Evolutionary conservation across 305 asterid species (phyloP), one percentile per base, ranked within the genome.

Genomic region (Salvia sclarea): DNA sequence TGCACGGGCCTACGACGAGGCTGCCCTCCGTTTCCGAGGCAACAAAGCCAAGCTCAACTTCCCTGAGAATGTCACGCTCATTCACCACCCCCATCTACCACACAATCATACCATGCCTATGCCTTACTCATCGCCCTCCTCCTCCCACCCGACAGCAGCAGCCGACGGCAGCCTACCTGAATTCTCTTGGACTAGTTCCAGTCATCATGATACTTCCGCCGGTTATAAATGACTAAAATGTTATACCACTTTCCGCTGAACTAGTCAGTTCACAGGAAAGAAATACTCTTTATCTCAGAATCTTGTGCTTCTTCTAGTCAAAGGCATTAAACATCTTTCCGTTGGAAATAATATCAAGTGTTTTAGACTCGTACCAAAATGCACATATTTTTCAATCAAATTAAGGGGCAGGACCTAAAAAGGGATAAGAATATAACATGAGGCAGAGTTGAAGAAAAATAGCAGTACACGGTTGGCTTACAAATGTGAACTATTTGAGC

Each of bases 1-100:
- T 8, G 94, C 89, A 48, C 43, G 81, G 30, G 91, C 96, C 16
- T 88, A 86, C 61, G 94, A 86, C 49, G 82, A 87, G 79, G 95
- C 90, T 0, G 92, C 90, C 5, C 85, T 89, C 0, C 74, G 75
- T 8, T 86, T 83, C 70, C 61, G 93, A 72, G 94, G 91, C 55
- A 86, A 79, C 58, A 86, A 85, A 68, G 88, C 96, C 16, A 88
- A 86, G 76, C 88, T 84, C 76, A 86, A 82, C 69, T 84, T 84
- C 83, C 90, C 94, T 0, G 89, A 86, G 66, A 85, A 88, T 64
- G 96, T 84, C 43, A 59, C 72, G 13, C 81, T 81, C 61, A 22
- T 66, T 18, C 69, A 45, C 73, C 65, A 28, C 45, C 73, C 61
- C 21, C 44, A 21, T 52, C 4, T 71, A 28, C 33, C 33, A 28